Conservation (phyloP, 2,329 filamentous ascomycete species). For the Fusarium staphyleae region DNA sequence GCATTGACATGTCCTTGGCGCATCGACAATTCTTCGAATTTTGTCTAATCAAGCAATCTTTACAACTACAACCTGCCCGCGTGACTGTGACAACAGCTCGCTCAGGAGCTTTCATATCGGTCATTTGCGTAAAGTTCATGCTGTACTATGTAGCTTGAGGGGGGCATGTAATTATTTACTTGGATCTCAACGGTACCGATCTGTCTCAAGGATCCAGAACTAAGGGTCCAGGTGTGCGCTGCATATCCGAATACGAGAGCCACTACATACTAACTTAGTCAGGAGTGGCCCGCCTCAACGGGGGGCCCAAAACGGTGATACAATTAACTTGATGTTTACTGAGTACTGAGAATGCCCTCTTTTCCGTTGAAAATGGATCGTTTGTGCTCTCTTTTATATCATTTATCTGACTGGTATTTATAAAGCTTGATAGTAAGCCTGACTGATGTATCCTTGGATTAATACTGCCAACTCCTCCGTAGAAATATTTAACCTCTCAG, state of each 20-base stretch:
- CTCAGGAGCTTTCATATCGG: background rate
- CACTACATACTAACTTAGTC: background rate
- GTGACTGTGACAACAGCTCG: background rate
- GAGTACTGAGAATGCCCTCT: too few species aligned
- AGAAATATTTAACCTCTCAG: too few species aligned
- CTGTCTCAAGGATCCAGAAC: background rate
- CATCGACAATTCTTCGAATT: too few species aligned
- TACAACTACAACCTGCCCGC: background rate
- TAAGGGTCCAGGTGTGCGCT: background rate
- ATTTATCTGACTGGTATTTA: too few species aligned
- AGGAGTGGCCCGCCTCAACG: too few species aligned
- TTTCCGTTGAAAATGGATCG: too few species aligned
- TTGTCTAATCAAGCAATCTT: slow-evolving; percentile 16
- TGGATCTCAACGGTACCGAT: background rate
- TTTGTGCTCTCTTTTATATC: too few species aligned
- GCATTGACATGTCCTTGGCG: background rate
- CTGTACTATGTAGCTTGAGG: background rate
- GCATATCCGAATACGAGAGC: background rate
- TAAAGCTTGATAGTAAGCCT: too few species aligned
- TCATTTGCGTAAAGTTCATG: background rate
- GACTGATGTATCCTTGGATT: too few species aligned
- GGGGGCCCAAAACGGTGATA: too few species aligned
- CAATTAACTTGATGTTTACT: too few species aligned
- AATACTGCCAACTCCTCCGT: too few species aligned
- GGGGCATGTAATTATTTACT: background rate